Conservation (phyloP, 208 protist genomes). For the Leishmania tropica region DNA sequence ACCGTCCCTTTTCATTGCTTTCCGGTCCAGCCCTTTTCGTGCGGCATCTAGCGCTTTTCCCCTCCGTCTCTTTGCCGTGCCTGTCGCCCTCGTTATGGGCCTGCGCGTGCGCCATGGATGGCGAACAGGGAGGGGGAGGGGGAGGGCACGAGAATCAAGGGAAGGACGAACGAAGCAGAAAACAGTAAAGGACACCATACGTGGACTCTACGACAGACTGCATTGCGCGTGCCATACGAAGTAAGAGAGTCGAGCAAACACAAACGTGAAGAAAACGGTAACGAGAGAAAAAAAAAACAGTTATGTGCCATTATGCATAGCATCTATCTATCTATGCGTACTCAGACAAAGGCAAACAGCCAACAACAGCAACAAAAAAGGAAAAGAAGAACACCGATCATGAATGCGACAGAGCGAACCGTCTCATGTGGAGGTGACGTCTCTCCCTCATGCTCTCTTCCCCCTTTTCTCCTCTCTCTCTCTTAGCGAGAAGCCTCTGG, state of each 20-base stretch:
- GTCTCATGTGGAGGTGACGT: neutral
- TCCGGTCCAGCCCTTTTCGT: neutral
- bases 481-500: neutral
- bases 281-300: too few relatives aligned
- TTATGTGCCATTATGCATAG: neutral
- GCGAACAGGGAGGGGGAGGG: neutral
- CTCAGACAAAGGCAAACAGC: neutral
- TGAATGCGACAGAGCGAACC: neutral
- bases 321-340: neutral
- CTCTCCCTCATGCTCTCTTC: neutral
- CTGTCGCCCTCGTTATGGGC: neutral
- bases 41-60: neutral
- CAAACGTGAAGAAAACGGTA: too few relatives aligned
- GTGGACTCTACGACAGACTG: too few relatives aligned
- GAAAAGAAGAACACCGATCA: neutral
- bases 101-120: neutral
- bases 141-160: neutral
- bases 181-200: too few relatives aligned
- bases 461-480: neutral
- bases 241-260: too few relatives aligned
- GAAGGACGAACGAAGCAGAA: too few relatives aligned
- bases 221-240: too few relatives aligned
- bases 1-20: neutral
- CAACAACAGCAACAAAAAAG: neutral
- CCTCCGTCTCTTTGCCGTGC: neutral